A percentile compares a stretch with the other conserved stretches of the same genome.
phyloP scores from a whole-genome alignment of 1,284 basidiomycete genomes.

The Leccinum pachyderme region DNA sequence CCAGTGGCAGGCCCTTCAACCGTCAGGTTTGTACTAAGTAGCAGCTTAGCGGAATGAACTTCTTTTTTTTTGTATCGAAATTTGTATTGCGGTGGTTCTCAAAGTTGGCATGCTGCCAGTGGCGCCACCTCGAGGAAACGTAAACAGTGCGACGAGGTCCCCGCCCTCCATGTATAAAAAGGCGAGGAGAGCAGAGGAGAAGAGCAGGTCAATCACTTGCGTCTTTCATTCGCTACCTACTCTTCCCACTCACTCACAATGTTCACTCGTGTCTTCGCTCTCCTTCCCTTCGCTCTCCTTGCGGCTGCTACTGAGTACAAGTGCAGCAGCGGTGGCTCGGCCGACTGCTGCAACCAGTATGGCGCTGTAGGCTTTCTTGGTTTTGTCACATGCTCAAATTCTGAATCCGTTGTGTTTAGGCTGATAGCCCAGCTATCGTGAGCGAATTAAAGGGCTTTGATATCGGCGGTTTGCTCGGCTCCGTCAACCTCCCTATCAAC shows the following conservation, averaged over 20 bases:
- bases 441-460: too few relatives aligned
- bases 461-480: too few relatives aligned
- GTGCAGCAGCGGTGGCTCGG: not conserved
- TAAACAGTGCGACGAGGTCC: not conserved
- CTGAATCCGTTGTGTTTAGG: too few relatives aligned
- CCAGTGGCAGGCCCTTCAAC: too few relatives aligned
- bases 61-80: not conserved
- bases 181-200: not conserved
- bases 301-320: not conserved
- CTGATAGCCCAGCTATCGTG: too few relatives aligned
- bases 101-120: too few relatives aligned
- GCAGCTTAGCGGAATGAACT: not conserved
- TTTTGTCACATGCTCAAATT: too few relatives aligned
- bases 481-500: too few relatives aligned
- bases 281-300: not conserved
- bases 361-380: too few relatives aligned
- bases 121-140: not conserved
- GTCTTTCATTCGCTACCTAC: not conserved
- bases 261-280: not conserved
- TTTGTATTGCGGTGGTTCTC: not conserved
- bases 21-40: too few relatives aligned
- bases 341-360: slow-evolving; percentile 1
- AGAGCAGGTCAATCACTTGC: not conserved
- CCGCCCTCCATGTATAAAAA: not conserved
- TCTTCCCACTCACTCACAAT: not conserved